phyloP scores from a whole-genome alignment of 2,329 filamentous ascomycete species.

The Pyricularia pennisetigena region DNA sequence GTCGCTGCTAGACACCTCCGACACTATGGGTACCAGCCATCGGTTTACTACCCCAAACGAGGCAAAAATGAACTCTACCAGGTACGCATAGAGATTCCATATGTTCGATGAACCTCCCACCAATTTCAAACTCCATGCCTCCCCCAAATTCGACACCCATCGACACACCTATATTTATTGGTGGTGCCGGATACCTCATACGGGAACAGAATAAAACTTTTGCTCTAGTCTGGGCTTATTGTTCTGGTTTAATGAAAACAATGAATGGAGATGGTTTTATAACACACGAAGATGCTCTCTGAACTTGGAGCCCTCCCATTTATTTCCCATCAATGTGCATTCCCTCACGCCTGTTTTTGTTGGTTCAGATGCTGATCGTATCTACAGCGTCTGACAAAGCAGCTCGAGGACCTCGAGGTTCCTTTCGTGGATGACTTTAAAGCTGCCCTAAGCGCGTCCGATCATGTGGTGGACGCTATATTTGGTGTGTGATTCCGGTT shows the following conservation, averaged over 20 bases:
- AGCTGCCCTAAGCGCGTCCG: conserved; percentile 52
- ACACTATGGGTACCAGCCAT: conserved; percentile 85
- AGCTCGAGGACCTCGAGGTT: conserved; percentile 73
- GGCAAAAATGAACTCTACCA: conserved; percentile 85
- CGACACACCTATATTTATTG: not conserved
- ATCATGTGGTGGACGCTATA: conserved; percentile 85
- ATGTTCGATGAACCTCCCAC: not conserved
- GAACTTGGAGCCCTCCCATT: not conserved
- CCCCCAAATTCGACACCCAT: not conserved
- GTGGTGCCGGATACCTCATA: not conserved
- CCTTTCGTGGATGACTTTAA: conserved; percentile 78
- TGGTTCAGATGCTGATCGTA: conserved; percentile 18
- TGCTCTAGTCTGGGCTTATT: not conserved
- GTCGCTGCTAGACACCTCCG: conserved; percentile 87
- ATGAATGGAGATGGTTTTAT: not conserved
- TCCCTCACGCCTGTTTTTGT: conserved; percentile 10
- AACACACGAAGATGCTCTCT: not conserved
- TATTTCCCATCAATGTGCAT: not conserved
- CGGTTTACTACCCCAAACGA: conserved; percentile 87
- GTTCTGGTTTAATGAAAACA: not conserved
- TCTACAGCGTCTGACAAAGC: conserved; percentile 65
- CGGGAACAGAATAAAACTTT: not conserved
- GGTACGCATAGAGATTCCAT: conserved; percentile 33
- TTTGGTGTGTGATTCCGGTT: conserved; percentile 54
- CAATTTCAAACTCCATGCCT: not conserved